Base-by-base conservation (phyloP, 164 flowering plant species). In the Umbellularia californica region DNA sequence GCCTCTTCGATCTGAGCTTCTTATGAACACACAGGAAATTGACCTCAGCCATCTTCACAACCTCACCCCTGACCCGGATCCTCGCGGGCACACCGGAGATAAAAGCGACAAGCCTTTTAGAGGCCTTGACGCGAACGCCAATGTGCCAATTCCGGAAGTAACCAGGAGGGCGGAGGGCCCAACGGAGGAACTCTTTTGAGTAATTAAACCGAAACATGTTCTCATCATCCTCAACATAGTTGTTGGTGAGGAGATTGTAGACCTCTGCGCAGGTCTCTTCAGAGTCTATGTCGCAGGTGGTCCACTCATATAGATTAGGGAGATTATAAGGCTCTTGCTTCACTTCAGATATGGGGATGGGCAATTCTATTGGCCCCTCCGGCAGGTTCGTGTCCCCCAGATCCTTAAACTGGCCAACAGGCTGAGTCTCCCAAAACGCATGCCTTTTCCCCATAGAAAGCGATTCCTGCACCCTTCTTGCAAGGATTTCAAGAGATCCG, bases 371-470 rank as follows among this genome's bases (percentile, higher is more conserved):
- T 0, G 87, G 82, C 17, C 89, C 89, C 68, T 87, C 89, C 15
- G 83, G 78, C 58, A 87, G 74, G 67, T 80, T 87, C 20, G 79
- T 9, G 70, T 87, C 84, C 0, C 86, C 89, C 12, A 85, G 72
- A 80, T 85, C 88, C 75, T 85, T 87, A 68, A 80, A 87, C 67
- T 87, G 89, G 47, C 88, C 86, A 58, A 87, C 88, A 47, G 88
- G 89, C 62, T 87, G 89, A 67, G 88, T 85, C 70, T 87, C 89
- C 89, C 89, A 87, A 71, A 87, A 87, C 80, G 81, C 81, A 41
- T 87, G 88, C 33, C 73, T 78, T 74, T 82, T 82, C 4, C 81
- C 81, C 35, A 30, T 2, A n/a, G 88, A 71, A 13, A 85, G 84
- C 1, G 88, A 79, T 11, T 88, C 87, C 65, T 85, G 89, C 66